A percentile compares a stretch with the other conserved stretches of the same genome.
These are phyloP conservation scores for Pseudogymnoascus sp. DNA, from an alignment of 2,329 filamentous ascomycete species.

Conservation along the genomic window DNA sequence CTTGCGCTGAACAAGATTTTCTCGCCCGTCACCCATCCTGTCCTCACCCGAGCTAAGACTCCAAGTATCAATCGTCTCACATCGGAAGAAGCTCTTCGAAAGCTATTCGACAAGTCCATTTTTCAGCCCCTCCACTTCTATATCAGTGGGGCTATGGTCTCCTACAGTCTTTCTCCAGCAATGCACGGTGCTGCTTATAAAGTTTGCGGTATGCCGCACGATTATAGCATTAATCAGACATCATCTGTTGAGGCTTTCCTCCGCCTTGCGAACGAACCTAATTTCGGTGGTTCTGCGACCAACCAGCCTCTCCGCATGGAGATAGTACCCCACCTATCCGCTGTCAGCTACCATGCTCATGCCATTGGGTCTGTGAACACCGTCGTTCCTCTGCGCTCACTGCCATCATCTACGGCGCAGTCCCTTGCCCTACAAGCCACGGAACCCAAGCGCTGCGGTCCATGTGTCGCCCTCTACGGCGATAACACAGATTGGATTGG, in stretches of 20 bases:
- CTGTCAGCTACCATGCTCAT: constrained; percentile 62
- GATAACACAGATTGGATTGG: constrained; percentile 79
- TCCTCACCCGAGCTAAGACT: neutral
- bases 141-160: constrained; percentile 65
- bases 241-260: constrained; percentile 55
- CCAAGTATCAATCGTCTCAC: neutral
- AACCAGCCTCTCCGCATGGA: constrained; percentile 69
- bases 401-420: constrained; percentile 41
- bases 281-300: constrained; percentile 66
- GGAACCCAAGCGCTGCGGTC: constrained; percentile 56
- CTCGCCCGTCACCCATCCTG: constrained; percentile 47
- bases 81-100: constrained; percentile 49
- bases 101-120: constrained; percentile 59
- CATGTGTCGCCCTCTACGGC: constrained; percentile 62
- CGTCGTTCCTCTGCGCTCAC: constrained; percentile 59
- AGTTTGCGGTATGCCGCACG: constrained; percentile 60
- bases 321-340: constrained; percentile 55
- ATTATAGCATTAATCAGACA: constrained; percentile 58
- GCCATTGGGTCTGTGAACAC: constrained; percentile 74
- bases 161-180: constrained; percentile 65
- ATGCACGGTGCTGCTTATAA: constrained; percentile 69
- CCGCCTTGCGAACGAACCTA: constrained; percentile 54
- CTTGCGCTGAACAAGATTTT: constrained; percentile 50
- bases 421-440: constrained; percentile 31
- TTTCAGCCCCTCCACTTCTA: constrained; percentile 65